Conservation (phyloP, 345 rosid species). For the Cardamine resedifolia region DNA sequence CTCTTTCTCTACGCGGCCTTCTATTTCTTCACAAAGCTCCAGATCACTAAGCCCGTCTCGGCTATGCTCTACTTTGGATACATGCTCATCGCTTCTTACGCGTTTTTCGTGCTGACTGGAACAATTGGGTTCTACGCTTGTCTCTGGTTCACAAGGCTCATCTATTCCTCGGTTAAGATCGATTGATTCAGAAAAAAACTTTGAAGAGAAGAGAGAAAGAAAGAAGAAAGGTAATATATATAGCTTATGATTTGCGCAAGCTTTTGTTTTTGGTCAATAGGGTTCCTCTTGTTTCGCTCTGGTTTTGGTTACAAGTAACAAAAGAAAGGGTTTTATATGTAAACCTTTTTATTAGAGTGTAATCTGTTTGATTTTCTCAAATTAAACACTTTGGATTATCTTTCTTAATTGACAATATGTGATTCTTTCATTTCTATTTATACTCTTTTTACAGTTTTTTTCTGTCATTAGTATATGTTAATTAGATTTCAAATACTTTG, state of each 20-base stretch:
- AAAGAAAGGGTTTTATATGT: constrained; percentile 22
- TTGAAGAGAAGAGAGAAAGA: constrained; percentile 4
- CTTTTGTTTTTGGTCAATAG: constrained; percentile 21
- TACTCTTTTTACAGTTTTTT: not conserved
- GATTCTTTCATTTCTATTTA: constrained; percentile 29
- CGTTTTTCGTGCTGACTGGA: constrained; percentile 73
- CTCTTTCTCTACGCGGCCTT: constrained; percentile 73
- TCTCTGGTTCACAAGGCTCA: constrained; percentile 83
- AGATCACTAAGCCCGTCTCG: constrained; percentile 69
- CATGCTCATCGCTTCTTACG: constrained; percentile 71
- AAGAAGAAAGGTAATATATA: constrained; percentile 22
- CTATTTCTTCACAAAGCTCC: constrained; percentile 86
- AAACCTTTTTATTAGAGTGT: constrained; percentile 20
- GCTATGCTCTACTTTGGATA: constrained; percentile 70
- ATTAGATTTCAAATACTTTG: not conserved
- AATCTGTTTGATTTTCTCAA: constrained; percentile 27
- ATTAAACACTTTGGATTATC: constrained; percentile 8
- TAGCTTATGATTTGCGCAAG: constrained; percentile 28
- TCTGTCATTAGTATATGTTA: not conserved
- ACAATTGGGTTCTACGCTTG: constrained; percentile 75
- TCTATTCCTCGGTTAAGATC: constrained; percentile 81
- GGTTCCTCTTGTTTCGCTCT: constrained; percentile 24
- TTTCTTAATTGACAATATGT: constrained; percentile 23
- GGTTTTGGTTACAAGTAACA: constrained; percentile 31
- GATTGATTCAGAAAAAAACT: constrained; percentile 41